A percentile compares a stretch with the other conserved stretches of the same genome.
Conservation (phyloP, 352 stramenopile species). For the Phytophthora sojae region DNA sequence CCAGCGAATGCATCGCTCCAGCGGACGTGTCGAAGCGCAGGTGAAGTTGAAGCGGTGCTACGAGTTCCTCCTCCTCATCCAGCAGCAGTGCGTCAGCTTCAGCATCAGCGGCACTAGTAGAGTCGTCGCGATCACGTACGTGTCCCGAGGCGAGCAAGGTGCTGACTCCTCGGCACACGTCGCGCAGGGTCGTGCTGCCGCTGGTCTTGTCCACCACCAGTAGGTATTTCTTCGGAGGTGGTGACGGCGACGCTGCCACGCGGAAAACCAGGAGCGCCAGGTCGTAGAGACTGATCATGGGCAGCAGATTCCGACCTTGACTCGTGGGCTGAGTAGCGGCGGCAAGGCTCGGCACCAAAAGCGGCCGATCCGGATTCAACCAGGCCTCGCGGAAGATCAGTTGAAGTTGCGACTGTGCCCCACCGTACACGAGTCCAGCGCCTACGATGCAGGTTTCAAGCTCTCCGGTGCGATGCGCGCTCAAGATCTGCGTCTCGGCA, state of each 20-base stretch:
- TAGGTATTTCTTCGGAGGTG: slow-evolving; percentile 66
- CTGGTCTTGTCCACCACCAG: slow-evolving; percentile 71
- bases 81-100: slow-evolving; percentile 66
- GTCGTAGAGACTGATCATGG: slow-evolving; percentile 89
- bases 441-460: slow-evolving; percentile 82
- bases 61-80: slow-evolving; percentile 62
- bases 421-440: slow-evolving; percentile 80
- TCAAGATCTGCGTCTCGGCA: slow-evolving; percentile 85
- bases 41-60: slow-evolving; percentile 76
- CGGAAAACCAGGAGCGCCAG: slow-evolving; percentile 64
- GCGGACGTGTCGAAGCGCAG: slow-evolving; percentile 71
- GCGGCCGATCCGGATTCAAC: slow-evolving; percentile 61
- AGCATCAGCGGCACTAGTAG: slow-evolving; percentile 32
- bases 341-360: slow-evolving; percentile 68
- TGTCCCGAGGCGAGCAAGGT: slow-evolving; percentile 61
- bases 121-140: slow-evolving; percentile 44
- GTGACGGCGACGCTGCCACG: slow-evolving; percentile 42
- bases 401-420: slow-evolving; percentile 70
- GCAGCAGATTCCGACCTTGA: slow-evolving; percentile 71
- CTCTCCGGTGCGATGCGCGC: slow-evolving; percentile 61
- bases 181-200: slow-evolving; percentile 58
- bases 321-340: slow-evolving; percentile 32
- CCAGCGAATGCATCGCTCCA: slow-evolving; percentile 59
- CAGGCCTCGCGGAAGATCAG: slow-evolving; percentile 79
- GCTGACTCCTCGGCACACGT: slow-evolving; percentile 71